Evolutionary conservation across 2,329 filamentous ascomycete genomes (phyloP).

Genomic region (Ceratocystis cubensis): DNA sequence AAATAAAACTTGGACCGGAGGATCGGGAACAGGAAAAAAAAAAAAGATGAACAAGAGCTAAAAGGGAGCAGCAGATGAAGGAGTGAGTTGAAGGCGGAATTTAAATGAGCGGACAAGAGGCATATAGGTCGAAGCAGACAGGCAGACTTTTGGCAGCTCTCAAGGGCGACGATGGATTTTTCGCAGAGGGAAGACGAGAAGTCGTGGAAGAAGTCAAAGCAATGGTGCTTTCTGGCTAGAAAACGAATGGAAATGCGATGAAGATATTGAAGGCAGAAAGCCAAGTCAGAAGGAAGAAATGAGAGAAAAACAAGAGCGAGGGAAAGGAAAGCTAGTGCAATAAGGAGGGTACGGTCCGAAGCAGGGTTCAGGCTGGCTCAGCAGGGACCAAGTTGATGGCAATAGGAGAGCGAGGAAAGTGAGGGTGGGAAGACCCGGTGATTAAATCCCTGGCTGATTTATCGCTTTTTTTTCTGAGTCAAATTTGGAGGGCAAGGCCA

Average conservation of each 20-base stretch:
- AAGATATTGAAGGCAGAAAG: constrained; percentile 11
- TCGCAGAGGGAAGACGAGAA: background rate
- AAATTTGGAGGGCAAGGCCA: too few relatives aligned
- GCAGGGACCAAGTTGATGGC: background rate
- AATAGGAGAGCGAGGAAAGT: background rate
- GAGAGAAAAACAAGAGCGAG: background rate
- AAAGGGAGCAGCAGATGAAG: background rate
- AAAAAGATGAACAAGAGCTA: background rate
- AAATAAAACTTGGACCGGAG: background rate
- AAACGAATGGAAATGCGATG: constrained; percentile 5
- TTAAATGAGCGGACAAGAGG: background rate
- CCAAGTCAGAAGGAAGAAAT: background rate
- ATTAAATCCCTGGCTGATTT: background rate
- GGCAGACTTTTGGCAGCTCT: background rate
- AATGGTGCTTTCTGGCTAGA: background rate
- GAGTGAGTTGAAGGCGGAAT: background rate
- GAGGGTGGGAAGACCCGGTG: background rate
- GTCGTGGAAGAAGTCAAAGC: background rate
- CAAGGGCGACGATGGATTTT: background rate
- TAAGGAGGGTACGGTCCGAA: constrained; percentile 6
- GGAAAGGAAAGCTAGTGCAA: background rate
- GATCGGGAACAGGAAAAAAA: background rate
- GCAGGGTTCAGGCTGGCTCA: background rate
- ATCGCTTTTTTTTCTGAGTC: too few relatives aligned
- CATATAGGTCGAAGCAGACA: background rate